These are phyloP conservation scores for Trichoderma sp. DNA, from an alignment of 2,329 filamentous ascomycete species.

Conservation along the genomic window DNA sequence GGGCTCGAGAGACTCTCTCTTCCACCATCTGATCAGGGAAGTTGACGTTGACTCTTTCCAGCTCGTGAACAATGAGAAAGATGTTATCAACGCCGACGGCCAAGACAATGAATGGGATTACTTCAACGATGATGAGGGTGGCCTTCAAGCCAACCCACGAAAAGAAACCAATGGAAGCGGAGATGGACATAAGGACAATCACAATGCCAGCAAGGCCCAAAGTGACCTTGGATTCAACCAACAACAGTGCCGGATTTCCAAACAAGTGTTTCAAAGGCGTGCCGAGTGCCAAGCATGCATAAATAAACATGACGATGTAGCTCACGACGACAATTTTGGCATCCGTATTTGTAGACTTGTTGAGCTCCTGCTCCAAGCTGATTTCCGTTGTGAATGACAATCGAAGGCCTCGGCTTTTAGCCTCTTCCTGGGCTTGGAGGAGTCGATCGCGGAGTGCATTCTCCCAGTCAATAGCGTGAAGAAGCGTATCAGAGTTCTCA, in stretches of 20 bases:
- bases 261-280: conserved; percentile 79
- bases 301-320: conserved; percentile 98
- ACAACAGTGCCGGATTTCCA: conserved; percentile 76
- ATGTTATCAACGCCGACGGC: conserved; percentile 99
- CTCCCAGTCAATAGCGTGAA: conserved; percentile 87
- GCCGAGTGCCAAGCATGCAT: conserved; percentile 88
- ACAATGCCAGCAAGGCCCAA: conserved; percentile 91
- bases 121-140: conserved; percentile 95
- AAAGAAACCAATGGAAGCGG: conserved; percentile 91
- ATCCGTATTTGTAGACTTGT: conserved; percentile 97
- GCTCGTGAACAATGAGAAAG: conserved; percentile 97
- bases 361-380: conserved; percentile 91
- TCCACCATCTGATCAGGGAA: conserved; percentile 88
- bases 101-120: conserved; percentile 95
- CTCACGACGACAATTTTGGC: conserved; percentile 95
- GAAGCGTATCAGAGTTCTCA: conserved; percentile 70
- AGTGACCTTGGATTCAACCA: conserved; percentile 96
- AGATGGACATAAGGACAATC: conserved; percentile 97
- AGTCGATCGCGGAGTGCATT: conserved; percentile 72
- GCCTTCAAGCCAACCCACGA: conserved; percentile 90
- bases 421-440: conserved; percentile 78
- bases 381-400: conserved; percentile 95
- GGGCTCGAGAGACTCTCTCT: conserved; percentile 78
- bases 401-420: conserved; percentile 72
- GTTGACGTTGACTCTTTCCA: conserved; percentile 90